phyloP scores from a whole-genome alignment of 768 basidiomycete genomes.

The Rhodocollybia butyracea region DNA sequence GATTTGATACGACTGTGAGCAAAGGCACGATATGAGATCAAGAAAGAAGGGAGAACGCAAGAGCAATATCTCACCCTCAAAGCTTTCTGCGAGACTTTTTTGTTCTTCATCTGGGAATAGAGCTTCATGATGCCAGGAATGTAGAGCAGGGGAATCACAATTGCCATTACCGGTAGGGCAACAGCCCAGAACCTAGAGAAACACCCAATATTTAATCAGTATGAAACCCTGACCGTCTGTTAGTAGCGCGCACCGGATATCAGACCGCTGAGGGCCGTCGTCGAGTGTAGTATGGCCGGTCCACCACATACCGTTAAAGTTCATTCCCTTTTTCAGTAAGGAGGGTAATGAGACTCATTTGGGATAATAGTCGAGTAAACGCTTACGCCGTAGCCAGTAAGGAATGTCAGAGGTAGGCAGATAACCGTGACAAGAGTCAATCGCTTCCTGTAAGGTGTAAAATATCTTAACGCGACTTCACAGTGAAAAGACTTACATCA shows the following conservation, averaged over 20 bases:
- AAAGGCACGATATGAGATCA: slow-evolving; percentile 2
- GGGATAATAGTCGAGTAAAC: slow-evolving; percentile 26
- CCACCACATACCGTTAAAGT: slow-evolving; percentile 54
- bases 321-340: slow-evolving; percentile 55
- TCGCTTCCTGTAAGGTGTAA: slow-evolving; percentile 42
- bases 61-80: slow-evolving; percentile 24
- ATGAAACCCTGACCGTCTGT: no score
- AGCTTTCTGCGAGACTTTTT: slow-evolving; percentile 24
- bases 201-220: no score
- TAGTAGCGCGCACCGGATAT: slow-evolving; percentile 38
- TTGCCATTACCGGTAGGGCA: slow-evolving; percentile 53
- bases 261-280: slow-evolving; percentile 30
- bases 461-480: background rate
- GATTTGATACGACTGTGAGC: background rate
- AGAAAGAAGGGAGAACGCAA: background rate
- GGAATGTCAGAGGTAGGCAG: slow-evolving; percentile 64
- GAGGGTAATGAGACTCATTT: background rate
- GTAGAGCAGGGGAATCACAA: slow-evolving; percentile 52
- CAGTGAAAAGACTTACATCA: slow-evolving; percentile 43
- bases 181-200: slow-evolving; percentile 63
- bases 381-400: slow-evolving; percentile 69
- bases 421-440: slow-evolving; percentile 67
- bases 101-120: slow-evolving; percentile 45
- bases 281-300: no score
- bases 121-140: slow-evolving; percentile 45